phyloP scores from a whole-genome alignment of 2,329 filamentous ascomycete genomes.

The Colletotrichum sp. region DNA sequence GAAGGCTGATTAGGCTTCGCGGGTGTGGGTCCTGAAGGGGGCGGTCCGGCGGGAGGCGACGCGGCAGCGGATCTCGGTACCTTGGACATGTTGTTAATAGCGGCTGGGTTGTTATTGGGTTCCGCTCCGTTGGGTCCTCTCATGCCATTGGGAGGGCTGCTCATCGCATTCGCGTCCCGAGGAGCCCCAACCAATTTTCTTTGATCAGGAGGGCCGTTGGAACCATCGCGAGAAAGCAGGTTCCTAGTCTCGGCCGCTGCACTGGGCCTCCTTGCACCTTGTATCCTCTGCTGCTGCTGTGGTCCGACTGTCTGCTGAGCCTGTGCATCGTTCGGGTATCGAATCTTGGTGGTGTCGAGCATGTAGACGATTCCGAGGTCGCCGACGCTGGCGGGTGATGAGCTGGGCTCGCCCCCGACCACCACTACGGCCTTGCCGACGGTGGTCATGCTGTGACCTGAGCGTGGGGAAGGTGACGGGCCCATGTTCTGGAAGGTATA shows the following conservation, averaged over 20 bases:
- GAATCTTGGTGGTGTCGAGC: conserved; percentile 93
- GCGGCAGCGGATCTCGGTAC: conserved; percentile 43
- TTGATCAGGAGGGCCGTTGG: conserved; percentile 54
- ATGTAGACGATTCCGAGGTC: conserved; percentile 91
- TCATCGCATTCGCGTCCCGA: conserved; percentile 37
- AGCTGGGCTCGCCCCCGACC: conserved; percentile 92
- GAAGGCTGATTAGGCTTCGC: conserved; percentile 50
- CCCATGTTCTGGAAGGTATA: conserved; percentile 99
- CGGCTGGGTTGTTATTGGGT: conserved; percentile 32
- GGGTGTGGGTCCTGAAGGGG: conserved; percentile 60
- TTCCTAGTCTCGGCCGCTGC: conserved; percentile 42
- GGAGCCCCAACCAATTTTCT: conserved; percentile 50
- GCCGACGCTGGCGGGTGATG: conserved; percentile 77
- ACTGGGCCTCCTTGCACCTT: conserved; percentile 49
- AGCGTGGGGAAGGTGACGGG: conserved; percentile 88
- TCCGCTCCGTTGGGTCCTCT: conserved; percentile 47
- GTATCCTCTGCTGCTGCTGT: conserved; percentile 44
- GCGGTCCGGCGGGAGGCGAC: conserved; percentile 47
- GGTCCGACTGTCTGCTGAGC: conserved; percentile 24
- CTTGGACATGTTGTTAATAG: conserved; percentile 40
- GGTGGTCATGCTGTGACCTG: conserved; percentile 96
- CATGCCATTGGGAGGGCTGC: conserved; percentile 45
- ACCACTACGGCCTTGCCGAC: conserved; percentile 93
- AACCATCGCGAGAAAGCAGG: conserved; percentile 54
- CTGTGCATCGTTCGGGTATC: conserved; percentile 84